Percentiles rank a stretch among this genome's conserved stretches.
These are phyloP conservation scores for Colletotrichum sp. DNA, from an alignment of 2,329 filamentous ascomycete genomes.

Conservation along the genomic window DNA sequence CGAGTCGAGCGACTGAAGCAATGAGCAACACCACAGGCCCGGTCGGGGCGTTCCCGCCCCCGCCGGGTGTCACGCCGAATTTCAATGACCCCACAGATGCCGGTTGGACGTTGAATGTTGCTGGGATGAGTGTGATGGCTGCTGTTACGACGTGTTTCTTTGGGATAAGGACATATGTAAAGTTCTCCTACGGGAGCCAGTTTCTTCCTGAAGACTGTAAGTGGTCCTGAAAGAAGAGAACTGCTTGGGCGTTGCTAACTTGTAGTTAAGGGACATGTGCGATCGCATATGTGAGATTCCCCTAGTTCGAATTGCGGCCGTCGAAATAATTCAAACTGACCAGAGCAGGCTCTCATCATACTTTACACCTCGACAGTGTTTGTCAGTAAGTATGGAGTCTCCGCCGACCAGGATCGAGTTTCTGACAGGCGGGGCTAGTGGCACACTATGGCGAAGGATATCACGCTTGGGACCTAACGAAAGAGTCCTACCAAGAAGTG, in stretches of 20 bases:
- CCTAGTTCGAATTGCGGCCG: not conserved
- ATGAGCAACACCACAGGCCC: conserved; percentile 11
- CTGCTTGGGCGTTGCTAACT: not conserved
- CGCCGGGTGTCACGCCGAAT: conserved; percentile 25
- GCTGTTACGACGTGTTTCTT: conserved; percentile 18
- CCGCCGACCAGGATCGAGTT: not conserved
- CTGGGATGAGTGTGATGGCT: conserved; percentile 18
- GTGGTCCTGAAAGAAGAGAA: not conserved
- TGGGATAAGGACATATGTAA: conserved; percentile 22
- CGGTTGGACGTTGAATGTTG: conserved; percentile 16
- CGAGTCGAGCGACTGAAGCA: not conserved
- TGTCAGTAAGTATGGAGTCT: not conserved
- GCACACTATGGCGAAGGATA: conserved; percentile 26
- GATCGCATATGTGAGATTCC: conserved; percentile 1
- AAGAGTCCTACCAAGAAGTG: conserved; percentile 18
- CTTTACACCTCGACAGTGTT: conserved; percentile 2
- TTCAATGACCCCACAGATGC: conserved; percentile 23
- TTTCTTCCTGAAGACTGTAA: conserved; percentile 9
- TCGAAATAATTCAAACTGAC: not conserved
- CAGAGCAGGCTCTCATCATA: not conserved
- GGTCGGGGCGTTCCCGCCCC: conserved; percentile 23
- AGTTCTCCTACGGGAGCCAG: conserved; percentile 3
- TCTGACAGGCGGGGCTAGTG: conserved; percentile 23
- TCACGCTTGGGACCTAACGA: conserved; percentile 27
- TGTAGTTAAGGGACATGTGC: conserved; percentile 4